Evolutionary conservation across 306 rosid genomes (phyloP).

Genomic region (Acacia confusa): DNA sequence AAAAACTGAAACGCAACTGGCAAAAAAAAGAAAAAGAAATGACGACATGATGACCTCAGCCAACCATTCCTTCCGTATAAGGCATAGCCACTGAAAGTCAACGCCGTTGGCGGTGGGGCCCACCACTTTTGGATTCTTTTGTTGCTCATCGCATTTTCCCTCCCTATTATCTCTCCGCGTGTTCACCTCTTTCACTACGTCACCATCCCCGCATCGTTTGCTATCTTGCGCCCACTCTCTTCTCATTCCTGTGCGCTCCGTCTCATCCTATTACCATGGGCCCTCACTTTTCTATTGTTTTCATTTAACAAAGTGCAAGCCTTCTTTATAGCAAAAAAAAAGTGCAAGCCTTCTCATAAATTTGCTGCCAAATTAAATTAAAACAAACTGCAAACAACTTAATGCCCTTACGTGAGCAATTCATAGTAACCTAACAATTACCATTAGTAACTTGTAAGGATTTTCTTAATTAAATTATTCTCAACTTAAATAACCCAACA

Average conservation of each 20-base stretch:
- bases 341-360: too few species aligned
- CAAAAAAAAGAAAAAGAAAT: not conserved
- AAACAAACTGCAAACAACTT: too few species aligned
- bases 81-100: constrained; percentile 47
- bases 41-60: not conserved
- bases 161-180: constrained; percentile 29
- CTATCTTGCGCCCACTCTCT: constrained; percentile 42
- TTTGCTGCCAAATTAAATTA: too few species aligned
- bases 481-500: not conserved
- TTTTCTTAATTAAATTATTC: too few species aligned
- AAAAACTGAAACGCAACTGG: not conserved
- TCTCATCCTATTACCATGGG: constrained; percentile 2
- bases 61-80: constrained; percentile 10
- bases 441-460: not conserved
- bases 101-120: constrained; percentile 48
- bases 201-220: constrained; percentile 36
- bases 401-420: too few species aligned
- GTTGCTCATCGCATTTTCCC: constrained; percentile 35
- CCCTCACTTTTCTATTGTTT: not conserved
- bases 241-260: not conserved
- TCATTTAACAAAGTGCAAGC: not conserved
- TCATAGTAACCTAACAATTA: too few species aligned
- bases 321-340: too few species aligned
- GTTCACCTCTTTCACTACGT: constrained; percentile 49
- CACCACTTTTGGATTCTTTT: constrained; percentile 38